Evolutionary conservation across 257 asterid genomes (phyloP), one percentile per base, ranked within the genome.

Genomic region (Voacanga thouarsii): DNA sequence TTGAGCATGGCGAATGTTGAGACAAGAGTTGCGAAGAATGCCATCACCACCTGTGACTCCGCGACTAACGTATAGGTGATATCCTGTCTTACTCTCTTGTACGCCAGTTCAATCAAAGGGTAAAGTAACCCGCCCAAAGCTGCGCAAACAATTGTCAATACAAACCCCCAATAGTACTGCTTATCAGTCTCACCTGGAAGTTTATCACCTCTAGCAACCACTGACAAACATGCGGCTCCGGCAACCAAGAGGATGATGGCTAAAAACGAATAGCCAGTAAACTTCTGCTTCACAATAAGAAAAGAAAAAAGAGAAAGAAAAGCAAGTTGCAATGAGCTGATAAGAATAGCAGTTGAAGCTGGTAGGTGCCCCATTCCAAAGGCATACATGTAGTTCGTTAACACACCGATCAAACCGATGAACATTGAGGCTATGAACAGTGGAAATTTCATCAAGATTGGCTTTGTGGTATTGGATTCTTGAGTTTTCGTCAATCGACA

Each of bases 291-390:
- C 11, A 83, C 83, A 1, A 83, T 72, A 59, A 83, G 51, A 30
- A 70, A 83, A 10, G 86, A 81, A 16, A 83, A 80, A 24, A 67
- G n/a, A 5, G 83, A 83, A 0, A 72, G 78, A 51, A 82, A 82
- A 2, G 64, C 80, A 6, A 82, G 77, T 15, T 75, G 82, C 6
- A 77, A 37, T 2, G 80, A 82, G 9, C 41, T 50, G 23, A 82
- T 76, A 1, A 82, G 61, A 41, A 82, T 15, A 15, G 79, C n/a
- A 1, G 82, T 82, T 8, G 85, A 78, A 6, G 79, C 80, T 3
- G 82, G 85, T 5, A 82, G 82, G 33, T 43, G 55, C 1, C 70
- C 64, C 2, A 71, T 39, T 23, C 85, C 82, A 12, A 57, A 67
- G 3, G 82, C 77, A 23, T 68, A 82, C 0, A 75, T 6, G 63